Percentiles rank a stretch among this genome's conserved stretches.
Evolutionary conservation across 1,139 yeast genomes (phyloP).

Genomic region (Hanseniaspora uvarum): DNA sequence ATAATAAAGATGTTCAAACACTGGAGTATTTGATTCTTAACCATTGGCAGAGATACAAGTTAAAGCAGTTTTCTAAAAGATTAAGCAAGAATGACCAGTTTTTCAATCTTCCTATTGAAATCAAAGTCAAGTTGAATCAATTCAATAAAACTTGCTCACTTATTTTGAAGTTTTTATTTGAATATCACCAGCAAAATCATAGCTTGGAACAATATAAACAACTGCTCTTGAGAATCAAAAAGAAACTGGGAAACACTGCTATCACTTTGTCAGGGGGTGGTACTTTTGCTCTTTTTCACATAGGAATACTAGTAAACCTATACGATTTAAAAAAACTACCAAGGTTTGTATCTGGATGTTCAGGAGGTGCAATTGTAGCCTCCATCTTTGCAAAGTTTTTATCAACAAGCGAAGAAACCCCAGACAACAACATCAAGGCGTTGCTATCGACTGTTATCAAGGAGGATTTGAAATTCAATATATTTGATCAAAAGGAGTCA

Average conservation of each 20-base stretch:
- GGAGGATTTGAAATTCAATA: constrained; percentile 32
- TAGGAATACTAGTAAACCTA: constrained; percentile 78
- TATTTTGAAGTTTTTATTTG: background rate
- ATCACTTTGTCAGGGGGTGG: constrained; percentile 91
- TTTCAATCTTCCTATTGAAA: constrained; percentile 4
- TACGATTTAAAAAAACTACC: constrained; percentile 70
- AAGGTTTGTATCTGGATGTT: constrained; percentile 83
- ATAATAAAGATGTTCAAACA: background rate
- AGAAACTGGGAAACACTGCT: constrained; percentile 89
- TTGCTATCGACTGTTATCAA: constrained; percentile 59
- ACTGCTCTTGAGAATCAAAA: constrained; percentile 64
- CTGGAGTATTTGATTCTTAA: constrained; percentile 11
- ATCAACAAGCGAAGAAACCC: constrained; percentile 49
- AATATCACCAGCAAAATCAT: background rate
- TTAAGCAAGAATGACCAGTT: constrained; percentile 10
- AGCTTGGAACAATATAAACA: background rate
- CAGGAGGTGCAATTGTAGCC: constrained; percentile 94
- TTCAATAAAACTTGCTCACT: constrained; percentile 1
- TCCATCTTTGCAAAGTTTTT: constrained; percentile 73
- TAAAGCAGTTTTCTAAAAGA: constrained; percentile 9
- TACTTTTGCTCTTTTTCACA: constrained; percentile 82
- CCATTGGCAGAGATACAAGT: constrained; percentile 16
- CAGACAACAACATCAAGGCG: constrained; percentile 46
- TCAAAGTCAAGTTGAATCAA: constrained; percentile 6
- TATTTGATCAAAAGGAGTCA: constrained; percentile 38